phyloP scores from a whole-genome alignment of 768 basidiomycete genomes.

The Lactarius hengduanensis region DNA sequence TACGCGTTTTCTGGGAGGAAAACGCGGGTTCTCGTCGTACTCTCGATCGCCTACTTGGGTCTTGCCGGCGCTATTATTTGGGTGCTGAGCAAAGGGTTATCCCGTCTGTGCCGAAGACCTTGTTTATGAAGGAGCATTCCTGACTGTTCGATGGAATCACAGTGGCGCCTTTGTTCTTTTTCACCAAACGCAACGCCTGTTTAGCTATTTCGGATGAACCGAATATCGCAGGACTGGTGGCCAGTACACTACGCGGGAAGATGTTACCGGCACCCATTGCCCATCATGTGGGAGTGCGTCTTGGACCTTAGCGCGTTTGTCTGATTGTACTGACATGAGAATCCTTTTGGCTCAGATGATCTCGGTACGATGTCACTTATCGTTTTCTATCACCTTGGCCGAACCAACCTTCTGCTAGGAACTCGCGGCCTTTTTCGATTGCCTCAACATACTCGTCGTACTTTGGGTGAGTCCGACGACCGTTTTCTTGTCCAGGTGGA shows the following conservation, averaged over 20 bases:
- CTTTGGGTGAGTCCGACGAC: too few relatives aligned
- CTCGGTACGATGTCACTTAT: too few relatives aligned
- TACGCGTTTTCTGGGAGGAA: constrained; percentile 25
- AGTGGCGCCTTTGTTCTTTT: constrained; percentile 2
- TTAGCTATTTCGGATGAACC: constrained; percentile 4
- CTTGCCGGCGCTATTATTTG: constrained; percentile 11
- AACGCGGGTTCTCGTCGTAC: constrained; percentile 9
- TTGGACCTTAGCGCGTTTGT: too few relatives aligned
- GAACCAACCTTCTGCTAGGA: too few relatives aligned
- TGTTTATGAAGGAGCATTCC: neutral
- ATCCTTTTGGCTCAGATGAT: too few relatives aligned
- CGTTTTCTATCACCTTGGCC: too few relatives aligned
- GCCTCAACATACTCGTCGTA: too few relatives aligned
- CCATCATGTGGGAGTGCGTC: too few relatives aligned
- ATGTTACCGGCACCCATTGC: too few relatives aligned
- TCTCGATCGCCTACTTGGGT: constrained; percentile 4
- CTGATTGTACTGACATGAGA: too few relatives aligned
- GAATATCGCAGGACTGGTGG: too few relatives aligned
- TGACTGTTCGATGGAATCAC: constrained; percentile 5
- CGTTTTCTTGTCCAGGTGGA: neutral
- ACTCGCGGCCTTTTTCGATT: too few relatives aligned
- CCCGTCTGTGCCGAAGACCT: neutral
- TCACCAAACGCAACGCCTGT: constrained; percentile 12
- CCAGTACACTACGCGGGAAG: neutral
- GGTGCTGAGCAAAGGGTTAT: constrained; percentile 12